Conservation (phyloP, 208 protist genomes). For the Leishmania amazonensis region DNA sequence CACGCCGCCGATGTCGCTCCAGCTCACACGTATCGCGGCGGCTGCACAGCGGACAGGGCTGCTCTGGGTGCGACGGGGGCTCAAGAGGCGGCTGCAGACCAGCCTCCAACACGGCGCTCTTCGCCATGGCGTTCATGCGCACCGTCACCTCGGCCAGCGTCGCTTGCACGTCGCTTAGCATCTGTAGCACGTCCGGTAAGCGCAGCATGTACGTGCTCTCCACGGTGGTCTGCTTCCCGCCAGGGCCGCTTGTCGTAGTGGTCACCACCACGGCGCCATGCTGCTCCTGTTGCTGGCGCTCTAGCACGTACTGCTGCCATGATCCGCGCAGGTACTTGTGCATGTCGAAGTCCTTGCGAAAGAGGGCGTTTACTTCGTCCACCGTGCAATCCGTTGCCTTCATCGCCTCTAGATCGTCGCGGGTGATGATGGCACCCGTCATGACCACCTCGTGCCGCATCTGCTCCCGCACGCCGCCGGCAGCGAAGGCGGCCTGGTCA, state of each 20-base stretch:
- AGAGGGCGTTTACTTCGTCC: slow-evolving; percentile 85
- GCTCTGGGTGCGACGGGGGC: slow-evolving; percentile 67
- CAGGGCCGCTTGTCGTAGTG: not conserved
- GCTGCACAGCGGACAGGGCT: slow-evolving; percentile 75
- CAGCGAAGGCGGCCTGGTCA: not conserved
- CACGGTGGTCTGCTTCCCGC: not conserved
- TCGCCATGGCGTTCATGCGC: slow-evolving; percentile 62
- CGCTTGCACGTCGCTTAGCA: slow-evolving; percentile 69
- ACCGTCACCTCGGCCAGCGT: slow-evolving; percentile 73
- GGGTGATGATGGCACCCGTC: slow-evolving; percentile 40
- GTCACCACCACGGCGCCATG: not conserved
- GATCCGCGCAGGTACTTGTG: slow-evolving; percentile 54
- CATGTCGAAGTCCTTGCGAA: slow-evolving; percentile 72
- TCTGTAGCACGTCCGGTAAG: slow-evolving; percentile 58
- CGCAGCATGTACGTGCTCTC: slow-evolving; percentile 42
- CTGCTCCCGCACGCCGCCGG: not conserved
- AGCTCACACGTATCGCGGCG: slow-evolving; percentile 55
- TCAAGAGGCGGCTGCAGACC: slow-evolving; percentile 60
- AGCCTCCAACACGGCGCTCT: slow-evolving; percentile 61
- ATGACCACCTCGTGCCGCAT: not conserved
- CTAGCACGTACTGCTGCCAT: slow-evolving; percentile 33
- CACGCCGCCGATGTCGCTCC: slow-evolving; percentile 53
- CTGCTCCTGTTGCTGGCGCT: slow-evolving; percentile 12
- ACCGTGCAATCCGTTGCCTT: slow-evolving; percentile 67
- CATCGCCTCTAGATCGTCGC: slow-evolving; percentile 63